phyloP scores from a whole-genome alignment of 805 yeast genomes.

The Nematodospora valgi region DNA sequence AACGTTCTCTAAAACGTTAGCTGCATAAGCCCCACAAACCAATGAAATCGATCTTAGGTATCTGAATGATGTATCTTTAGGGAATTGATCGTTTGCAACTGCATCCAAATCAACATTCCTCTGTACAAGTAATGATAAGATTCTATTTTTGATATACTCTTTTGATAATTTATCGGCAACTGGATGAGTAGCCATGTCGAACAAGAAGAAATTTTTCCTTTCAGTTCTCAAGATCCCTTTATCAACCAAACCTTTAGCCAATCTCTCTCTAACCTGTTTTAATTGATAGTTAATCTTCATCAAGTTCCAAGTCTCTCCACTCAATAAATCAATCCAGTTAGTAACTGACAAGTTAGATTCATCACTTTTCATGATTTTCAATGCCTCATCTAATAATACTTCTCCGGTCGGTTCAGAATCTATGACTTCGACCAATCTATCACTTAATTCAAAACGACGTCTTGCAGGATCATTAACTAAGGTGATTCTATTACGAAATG shows the following conservation, averaged over 20 bases:
- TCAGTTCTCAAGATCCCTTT: constrained; percentile 96
- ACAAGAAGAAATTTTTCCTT: constrained; percentile 86
- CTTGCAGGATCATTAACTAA: constrained; percentile 91
- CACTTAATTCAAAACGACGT: constrained; percentile 81
- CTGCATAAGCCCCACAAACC: constrained; percentile 90
- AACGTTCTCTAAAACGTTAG: constrained; percentile 92
- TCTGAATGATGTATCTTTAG: constrained; percentile 63
- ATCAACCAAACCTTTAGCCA: constrained; percentile 95
- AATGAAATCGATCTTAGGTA: constrained; percentile 76
- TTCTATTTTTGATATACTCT: constrained; percentile 72
- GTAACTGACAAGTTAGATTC: constrained; percentile 74
- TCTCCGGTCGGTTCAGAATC: constrained; percentile 91
- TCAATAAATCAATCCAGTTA: constrained; percentile 89
- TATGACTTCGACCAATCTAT: constrained; percentile 81
- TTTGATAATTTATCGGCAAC: constrained; percentile 82
- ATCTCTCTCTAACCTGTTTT: constrained; percentile 94
- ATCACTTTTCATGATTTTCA: constrained; percentile 83
- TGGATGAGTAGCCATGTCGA: constrained; percentile 99
- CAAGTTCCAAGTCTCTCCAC: constrained; percentile 97
- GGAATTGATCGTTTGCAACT: constrained; percentile 54
- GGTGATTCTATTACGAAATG: constrained; percentile 83
- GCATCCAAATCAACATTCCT: constrained; percentile 57
- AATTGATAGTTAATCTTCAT: constrained; percentile 92
- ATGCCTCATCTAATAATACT: constrained; percentile 88
- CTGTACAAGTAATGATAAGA: constrained; percentile 63